Evolutionary conservation across 306 rosid genomes (phyloP).

Genomic region (Astragalus membranaceus): DNA sequence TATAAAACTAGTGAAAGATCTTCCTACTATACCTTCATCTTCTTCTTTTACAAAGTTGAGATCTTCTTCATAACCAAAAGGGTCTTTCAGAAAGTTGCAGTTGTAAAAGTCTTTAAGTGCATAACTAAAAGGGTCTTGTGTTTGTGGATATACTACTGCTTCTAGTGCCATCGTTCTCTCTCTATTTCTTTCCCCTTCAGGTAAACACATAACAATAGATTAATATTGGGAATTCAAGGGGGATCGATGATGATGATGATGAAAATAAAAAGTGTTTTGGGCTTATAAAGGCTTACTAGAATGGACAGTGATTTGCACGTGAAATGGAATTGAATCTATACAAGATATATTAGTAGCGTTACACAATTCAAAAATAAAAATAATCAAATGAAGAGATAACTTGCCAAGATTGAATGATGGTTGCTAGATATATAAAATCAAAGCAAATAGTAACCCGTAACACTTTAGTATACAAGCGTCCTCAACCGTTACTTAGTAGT

Average conservation of each 20-base stretch:
- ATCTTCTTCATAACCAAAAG: conserved; percentile 30
- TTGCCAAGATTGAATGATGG: neutral
- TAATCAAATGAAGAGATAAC: neutral
- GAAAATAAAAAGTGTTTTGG: neutral
- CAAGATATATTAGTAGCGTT: neutral
- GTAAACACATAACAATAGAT: conserved; percentile 22
- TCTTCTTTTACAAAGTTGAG: conserved; percentile 19
- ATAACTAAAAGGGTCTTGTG: conserved; percentile 45
- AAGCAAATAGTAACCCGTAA: neutral
- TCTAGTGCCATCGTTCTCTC: conserved; percentile 63
- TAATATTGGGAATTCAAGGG: neutral
- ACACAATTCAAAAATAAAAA: neutral
- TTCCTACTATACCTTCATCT: neutral
- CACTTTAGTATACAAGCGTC: neutral
- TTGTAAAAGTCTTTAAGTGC: conserved; percentile 53
- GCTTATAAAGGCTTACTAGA: conserved; percentile 37
- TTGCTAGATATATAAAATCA: neutral
- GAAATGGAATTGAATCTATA: conserved; percentile 26
- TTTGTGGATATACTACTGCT: conserved; percentile 71
- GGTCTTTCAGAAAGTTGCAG: conserved; percentile 45
- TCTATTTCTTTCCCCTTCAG: conserved; percentile 12
- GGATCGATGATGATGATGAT: neutral
- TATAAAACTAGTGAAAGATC: conserved; percentile 26
- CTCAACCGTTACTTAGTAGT: no score
- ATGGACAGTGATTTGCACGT: conserved; percentile 58